Percentiles rank a stretch among this genome's conserved stretches.
These are phyloP conservation scores for Coriolopsis trogii DNA, from an alignment of 1,284 basidiomycete genomes.

Conservation along the genomic window DNA sequence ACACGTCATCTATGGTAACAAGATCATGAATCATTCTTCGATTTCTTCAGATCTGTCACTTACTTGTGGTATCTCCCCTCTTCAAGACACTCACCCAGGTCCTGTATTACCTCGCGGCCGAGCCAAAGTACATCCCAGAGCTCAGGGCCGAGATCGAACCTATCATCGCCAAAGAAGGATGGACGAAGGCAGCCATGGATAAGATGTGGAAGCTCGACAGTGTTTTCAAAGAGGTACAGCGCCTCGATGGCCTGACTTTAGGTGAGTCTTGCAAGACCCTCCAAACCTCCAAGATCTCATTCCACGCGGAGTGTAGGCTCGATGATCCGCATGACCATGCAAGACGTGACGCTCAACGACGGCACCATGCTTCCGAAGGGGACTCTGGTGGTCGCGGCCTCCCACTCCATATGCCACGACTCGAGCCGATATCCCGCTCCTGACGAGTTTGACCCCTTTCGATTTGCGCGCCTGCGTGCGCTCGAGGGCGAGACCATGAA, in stretches of 20 bases:
- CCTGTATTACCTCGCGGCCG: constrained; percentile 44
- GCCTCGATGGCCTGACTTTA: constrained; percentile 38
- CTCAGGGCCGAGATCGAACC: constrained; percentile 50
- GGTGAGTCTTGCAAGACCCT: too few species aligned
- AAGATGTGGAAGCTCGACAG: constrained; percentile 56
- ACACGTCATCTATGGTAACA: constrained; percentile 35
- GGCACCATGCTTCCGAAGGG: constrained; percentile 47
- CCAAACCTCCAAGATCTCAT: too few species aligned
- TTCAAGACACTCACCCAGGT: constrained; percentile 40
- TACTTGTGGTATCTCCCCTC: too few species aligned
- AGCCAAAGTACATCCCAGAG: constrained; percentile 41
- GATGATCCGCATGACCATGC: constrained; percentile 28
- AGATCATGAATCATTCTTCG: too few species aligned
- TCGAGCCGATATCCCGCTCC: constrained; percentile 42
- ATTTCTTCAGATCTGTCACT: too few species aligned
- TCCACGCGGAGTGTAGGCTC: too few species aligned
- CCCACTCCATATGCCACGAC: constrained; percentile 43
- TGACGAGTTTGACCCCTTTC: constrained; percentile 45
- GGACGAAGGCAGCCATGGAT: constrained; percentile 46
- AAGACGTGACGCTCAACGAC: constrained; percentile 42
- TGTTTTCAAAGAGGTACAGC: constrained; percentile 51
- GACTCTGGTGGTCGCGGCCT: constrained; percentile 42
- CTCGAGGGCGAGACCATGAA: constrained; percentile 22
- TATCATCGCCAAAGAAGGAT: constrained; percentile 38
- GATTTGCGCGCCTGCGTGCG: constrained; percentile 46